A percentile compares a stretch with the other conserved stretches of the same genome.
Conservation (phyloP, 306 rosid genomes). For the Citrullus amarus region DNA sequence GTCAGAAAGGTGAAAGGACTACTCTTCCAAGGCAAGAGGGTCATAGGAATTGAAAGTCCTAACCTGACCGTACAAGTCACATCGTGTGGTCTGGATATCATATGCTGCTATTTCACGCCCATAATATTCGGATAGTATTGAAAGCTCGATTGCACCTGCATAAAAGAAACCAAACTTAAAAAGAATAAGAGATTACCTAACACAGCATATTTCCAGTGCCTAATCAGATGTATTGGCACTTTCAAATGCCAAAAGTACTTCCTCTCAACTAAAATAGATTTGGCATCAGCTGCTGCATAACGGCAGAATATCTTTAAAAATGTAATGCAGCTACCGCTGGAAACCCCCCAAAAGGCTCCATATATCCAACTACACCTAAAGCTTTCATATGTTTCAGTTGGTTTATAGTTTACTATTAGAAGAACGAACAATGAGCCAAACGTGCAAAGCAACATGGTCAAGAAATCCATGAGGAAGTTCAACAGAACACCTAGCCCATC, state of each 20-base stretch:
- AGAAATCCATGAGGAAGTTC: background rate
- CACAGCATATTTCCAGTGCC: background rate
- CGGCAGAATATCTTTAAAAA: background rate
- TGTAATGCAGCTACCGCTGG: background rate
- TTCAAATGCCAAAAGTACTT: background rate
- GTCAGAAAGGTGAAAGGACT: constrained; percentile 13
- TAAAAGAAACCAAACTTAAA: constrained; percentile 7
- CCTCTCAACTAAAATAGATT: background rate
- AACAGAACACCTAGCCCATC: background rate
- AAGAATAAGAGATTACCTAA: constrained; percentile 14
- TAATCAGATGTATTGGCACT: background rate
- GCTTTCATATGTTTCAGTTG: background rate
- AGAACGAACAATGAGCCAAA: background rate
- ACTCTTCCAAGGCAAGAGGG: background rate
- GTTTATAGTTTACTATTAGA: background rate
- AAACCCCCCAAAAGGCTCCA: background rate
- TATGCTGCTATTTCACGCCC: constrained; percentile 91
- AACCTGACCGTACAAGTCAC: constrained; percentile 97
- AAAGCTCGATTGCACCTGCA: constrained; percentile 90
- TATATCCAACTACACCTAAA: background rate
- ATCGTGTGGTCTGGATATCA: constrained; percentile 85
- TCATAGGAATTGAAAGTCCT: constrained; percentile 6
- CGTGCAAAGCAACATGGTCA: background rate
- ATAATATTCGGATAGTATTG: constrained; percentile 78
- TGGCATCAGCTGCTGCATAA: background rate